A percentile compares a stretch with the other conserved stretches of the same genome.
Evolutionary conservation across 192 early-diverging fungal species (phyloP).

Genomic region (Gaertneriomyces semiglobifer): DNA sequence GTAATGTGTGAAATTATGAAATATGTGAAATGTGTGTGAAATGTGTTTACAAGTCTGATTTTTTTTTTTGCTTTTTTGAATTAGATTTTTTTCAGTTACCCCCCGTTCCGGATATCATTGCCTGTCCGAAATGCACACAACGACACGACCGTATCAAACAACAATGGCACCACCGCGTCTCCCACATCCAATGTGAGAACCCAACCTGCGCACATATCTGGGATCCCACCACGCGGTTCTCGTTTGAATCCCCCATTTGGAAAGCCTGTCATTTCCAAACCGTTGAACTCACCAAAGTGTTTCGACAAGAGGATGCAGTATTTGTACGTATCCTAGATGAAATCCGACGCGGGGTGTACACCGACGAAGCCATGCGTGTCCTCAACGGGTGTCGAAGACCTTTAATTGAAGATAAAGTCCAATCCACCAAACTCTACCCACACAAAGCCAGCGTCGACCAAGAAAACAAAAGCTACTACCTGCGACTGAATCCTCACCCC

Average conservation of each 20-base stretch:
- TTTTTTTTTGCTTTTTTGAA: too few species aligned
- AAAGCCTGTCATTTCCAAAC: constrained; percentile 26
- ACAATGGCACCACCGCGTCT: background rate
- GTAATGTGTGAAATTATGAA: too few species aligned
- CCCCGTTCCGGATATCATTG: constrained; percentile 33
- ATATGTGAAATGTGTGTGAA: too few species aligned
- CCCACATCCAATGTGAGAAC: background rate
- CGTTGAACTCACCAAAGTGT: constrained; percentile 68
- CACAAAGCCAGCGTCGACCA: constrained; percentile 67
- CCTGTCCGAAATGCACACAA: constrained; percentile 11
- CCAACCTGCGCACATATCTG: background rate
- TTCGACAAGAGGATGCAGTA: constrained; percentile 75
- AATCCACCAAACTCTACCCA: constrained; percentile 65
- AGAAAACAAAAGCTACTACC: constrained; percentile 58
- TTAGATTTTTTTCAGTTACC: constrained; percentile 47
- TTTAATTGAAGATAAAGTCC: constrained; percentile 28
- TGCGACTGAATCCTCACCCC: constrained; percentile 27
- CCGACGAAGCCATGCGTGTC: constrained; percentile 42
- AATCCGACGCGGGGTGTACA: constrained; percentile 68
- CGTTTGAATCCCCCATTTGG: constrained; percentile 13
- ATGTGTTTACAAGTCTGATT: too few species aligned
- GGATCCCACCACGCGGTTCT: constrained; percentile 9
- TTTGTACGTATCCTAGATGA: constrained; percentile 85
- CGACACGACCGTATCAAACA: background rate
- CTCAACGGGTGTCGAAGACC: constrained; percentile 50